phyloP scores from a whole-genome alignment of 305 asterid species.

The Rubia occidens region DNA sequence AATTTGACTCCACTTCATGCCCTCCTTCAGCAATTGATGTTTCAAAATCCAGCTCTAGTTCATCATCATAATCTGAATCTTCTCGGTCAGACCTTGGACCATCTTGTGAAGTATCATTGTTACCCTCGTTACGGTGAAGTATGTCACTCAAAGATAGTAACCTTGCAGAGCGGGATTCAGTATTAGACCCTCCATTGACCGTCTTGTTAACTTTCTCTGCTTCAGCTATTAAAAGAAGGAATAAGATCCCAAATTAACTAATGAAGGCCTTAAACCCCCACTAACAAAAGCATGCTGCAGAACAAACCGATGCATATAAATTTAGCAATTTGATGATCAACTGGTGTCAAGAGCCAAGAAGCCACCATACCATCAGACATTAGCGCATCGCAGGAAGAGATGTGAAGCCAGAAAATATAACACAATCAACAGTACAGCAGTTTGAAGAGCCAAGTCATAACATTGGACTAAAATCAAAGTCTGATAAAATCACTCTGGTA shows the following conservation, averaged over 20 bases:
- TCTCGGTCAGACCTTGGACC: slow-evolving; percentile 60
- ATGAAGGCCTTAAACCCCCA: not conserved
- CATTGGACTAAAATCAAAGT: not conserved
- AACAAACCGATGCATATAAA: not conserved
- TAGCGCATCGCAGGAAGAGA: not conserved
- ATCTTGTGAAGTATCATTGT: slow-evolving; percentile 57
- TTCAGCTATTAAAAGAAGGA: slow-evolving; percentile 46
- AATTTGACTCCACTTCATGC: slow-evolving; percentile 41
- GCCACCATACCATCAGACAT: not conserved
- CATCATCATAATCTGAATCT: slow-evolving; percentile 86
- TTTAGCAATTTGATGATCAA: not conserved
- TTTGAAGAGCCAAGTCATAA: not conserved
- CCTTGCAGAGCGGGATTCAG: slow-evolving; percentile 45
- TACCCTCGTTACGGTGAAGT: slow-evolving; percentile 62
- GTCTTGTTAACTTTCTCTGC: slow-evolving; percentile 45
- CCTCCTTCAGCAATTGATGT: slow-evolving; percentile 52
- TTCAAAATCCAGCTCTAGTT: slow-evolving; percentile 71
- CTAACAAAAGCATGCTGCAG: not conserved
- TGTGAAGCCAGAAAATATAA: not conserved
- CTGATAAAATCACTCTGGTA: not conserved
- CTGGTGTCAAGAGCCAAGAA: not conserved
- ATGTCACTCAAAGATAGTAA: slow-evolving; percentile 78
- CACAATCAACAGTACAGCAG: not conserved
- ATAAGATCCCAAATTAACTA: not conserved
- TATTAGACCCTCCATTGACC: slow-evolving; percentile 44